These are phyloP conservation scores for Malassezia furfur DNA, from an alignment of 1,284 basidiomycete species.

Conservation along the genomic window DNA sequence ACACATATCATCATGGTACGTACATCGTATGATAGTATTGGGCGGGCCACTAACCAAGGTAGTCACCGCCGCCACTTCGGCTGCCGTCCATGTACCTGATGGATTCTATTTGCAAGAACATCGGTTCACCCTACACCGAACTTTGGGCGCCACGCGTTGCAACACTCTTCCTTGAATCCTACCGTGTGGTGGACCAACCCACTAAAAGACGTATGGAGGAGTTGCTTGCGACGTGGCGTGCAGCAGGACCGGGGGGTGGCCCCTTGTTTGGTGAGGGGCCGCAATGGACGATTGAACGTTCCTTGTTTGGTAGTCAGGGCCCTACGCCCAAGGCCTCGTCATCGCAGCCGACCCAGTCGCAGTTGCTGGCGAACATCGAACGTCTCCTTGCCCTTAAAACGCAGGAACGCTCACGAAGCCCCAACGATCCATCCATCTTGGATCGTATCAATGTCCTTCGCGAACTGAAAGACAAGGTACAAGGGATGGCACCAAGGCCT, in stretches of 20 bases:
- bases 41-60: background rate
- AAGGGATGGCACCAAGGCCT: conserved; percentile 64
- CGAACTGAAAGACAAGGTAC: conserved; percentile 66
- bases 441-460: conserved; percentile 29
- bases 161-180: conserved; percentile 42
- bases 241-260: conserved; percentile 24
- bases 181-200: conserved; percentile 41
- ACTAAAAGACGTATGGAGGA: conserved; percentile 44
- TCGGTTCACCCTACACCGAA: conserved; percentile 40
- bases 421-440: conserved; percentile 19
- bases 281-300: conserved; percentile 38
- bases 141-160: conserved; percentile 38
- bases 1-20: conserved; percentile 63
- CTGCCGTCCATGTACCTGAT: conserved; percentile 87
- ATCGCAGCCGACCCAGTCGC: conserved; percentile 19
- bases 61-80: conserved; percentile 63
- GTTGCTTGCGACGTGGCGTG: conserved; percentile 42
- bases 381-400: conserved; percentile 29
- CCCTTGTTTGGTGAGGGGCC: conserved; percentile 39
- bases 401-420: conserved; percentile 25
- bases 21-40: conserved; percentile 30
- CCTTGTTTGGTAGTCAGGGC: conserved; percentile 35
- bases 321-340: conserved; percentile 13
- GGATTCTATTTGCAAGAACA: conserved; percentile 64
- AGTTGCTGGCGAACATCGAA: conserved; percentile 37